Evolutionary conservation across 257 asterid species (phyloP), one percentile per base, ranked within the genome.

Genomic region (Gentiana macrophylla): DNA sequence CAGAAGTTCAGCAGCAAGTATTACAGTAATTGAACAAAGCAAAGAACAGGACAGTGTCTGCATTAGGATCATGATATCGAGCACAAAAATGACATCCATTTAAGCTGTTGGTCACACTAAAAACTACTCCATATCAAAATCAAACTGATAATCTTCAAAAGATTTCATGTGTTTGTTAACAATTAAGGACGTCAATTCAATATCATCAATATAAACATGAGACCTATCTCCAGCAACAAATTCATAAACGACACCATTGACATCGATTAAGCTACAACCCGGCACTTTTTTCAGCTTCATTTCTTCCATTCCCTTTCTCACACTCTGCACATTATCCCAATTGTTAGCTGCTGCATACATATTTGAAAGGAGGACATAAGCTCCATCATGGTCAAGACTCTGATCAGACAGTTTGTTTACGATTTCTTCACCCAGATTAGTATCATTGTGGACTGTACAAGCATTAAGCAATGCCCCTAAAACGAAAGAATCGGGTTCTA

Each of bases 301-400:
- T 49, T 70, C 79, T 11, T 61, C 67, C 90, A 82, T 82, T 54
- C 57, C 70, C 70, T 63, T 61, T 55, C 91, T 56, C 13, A 74
- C 75, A 52, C 59, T 66, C 77, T 74, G 74, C 66, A 68, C 91
- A 35, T 72, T 68, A 12, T 77, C 77, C 91, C 91, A 79, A 52
- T 57, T 70, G n/a, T 71, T 52, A 49, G 37, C 12, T 4, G 72
- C 62, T 2, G 82, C 86, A 50, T 79, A 77, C 44, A 82, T 68
- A 58, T 82, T 77, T 6, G 91, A 82, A 50, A 79, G 67, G 4
- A 82, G 76, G 53, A 75, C 69, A 56, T 50, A 74, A 3, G 59
- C 67, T 8, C 84, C 91, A 24, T 77, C 59, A 47, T 70, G 72
- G 41, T 60, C 80, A 53, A 66, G 74, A 35, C 49, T n/a, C 37